Evolutionary conservation across 1,284 basidiomycete species (phyloP).

Genomic region (Apiotrichum veenhuisii): DNA sequence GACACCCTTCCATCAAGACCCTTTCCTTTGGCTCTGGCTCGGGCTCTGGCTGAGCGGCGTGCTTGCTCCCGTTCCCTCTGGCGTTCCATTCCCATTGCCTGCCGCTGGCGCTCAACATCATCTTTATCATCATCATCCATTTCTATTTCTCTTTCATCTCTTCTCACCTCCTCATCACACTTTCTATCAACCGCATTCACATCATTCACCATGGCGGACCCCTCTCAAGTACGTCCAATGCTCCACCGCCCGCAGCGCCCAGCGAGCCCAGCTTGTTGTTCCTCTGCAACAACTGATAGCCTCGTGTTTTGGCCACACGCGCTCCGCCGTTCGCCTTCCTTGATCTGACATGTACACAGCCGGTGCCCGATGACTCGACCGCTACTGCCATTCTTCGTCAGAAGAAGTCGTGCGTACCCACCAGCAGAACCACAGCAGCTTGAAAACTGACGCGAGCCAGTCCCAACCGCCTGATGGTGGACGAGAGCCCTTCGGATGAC

Average conservation of each 20-base stretch:
- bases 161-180: neutral
- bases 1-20: neutral
- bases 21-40: too few relatives aligned
- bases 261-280: neutral
- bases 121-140: neutral
- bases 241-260: neutral
- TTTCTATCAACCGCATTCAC: neutral
- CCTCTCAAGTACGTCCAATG: conserved; percentile 19
- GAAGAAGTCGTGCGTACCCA: conserved; percentile 82
- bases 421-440: neutral
- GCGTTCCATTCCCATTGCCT: neutral
- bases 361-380: conserved; percentile 48
- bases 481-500: conserved; percentile 85
- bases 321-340: neutral
- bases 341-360: conserved; percentile 17
- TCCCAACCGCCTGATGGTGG: conserved; percentile 90
- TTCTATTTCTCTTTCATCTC: neutral
- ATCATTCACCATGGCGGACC: conserved; percentile 19
- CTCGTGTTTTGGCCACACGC: neutral
- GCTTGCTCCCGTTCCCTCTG: neutral
- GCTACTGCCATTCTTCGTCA: conserved; percentile 91
- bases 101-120: neutral
- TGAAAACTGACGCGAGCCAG: conserved; percentile 51
- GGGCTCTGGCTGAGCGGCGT: too few relatives aligned
- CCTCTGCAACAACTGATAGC: too few relatives aligned